phyloP scores from a whole-genome alignment of 345 rosid genomes.

The Turnera subulata region DNA sequence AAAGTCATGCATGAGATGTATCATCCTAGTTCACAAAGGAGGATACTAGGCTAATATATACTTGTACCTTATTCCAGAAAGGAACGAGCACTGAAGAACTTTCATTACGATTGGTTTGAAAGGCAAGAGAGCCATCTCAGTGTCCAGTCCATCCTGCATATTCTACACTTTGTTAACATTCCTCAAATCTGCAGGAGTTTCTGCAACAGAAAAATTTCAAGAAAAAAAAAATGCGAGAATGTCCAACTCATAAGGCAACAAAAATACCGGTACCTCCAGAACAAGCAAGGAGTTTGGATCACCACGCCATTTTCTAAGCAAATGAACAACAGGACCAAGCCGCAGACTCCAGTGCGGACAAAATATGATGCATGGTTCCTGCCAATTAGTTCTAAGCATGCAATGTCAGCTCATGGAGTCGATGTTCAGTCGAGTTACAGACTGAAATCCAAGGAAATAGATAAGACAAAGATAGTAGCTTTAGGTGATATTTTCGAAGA shows the following conservation, averaged over 20 bases:
- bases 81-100: constrained; percentile 80
- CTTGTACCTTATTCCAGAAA: constrained; percentile 63
- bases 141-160: constrained; percentile 57
- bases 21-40: constrained; percentile 8
- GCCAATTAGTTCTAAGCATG: constrained; percentile 60
- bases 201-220: background rate
- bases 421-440: background rate
- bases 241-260: background rate
- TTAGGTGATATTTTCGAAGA: too few species aligned
- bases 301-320: constrained; percentile 68
- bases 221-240: background rate
- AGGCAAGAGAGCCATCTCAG: constrained; percentile 64
- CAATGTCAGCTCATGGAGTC: constrained; percentile 19
- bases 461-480: too few species aligned
- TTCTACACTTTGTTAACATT: constrained; percentile 13
- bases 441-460: background rate
- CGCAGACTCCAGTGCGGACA: constrained; percentile 76
- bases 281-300: constrained; percentile 72
- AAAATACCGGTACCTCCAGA: constrained; percentile 50
- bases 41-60: background rate
- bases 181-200: background rate
- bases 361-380: constrained; percentile 77
- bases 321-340: constrained; percentile 76
- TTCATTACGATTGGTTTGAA: constrained; percentile 69
- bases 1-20: background rate